Base-by-base conservation (phyloP, 2,329 filamentous ascomycete species). In the Fusarium pilosicola region DNA sequence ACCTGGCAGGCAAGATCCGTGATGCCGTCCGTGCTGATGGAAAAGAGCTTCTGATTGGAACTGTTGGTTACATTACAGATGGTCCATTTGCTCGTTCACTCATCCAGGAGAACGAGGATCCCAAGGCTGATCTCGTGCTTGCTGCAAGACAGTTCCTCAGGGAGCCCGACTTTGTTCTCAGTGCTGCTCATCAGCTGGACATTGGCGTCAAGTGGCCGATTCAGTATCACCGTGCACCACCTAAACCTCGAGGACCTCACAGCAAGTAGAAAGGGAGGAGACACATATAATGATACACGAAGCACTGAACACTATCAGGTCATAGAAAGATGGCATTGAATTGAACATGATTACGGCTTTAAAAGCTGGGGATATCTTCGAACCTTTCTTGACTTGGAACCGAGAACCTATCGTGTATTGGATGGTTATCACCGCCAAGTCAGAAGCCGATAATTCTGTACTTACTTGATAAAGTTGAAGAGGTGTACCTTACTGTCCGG, bases 111-210 rank as follows among this genome's bases (percentile, higher is more conserved):
- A 83, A 80, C 22, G 64, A 69, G 30, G 65, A 84, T 11, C 78
- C 86, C 22, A 83, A 85, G 79, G 89, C 88, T 3, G 95, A 98
- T 79, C 81, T 95, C n/a, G 90, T 92, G 1, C 86, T 96, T 24
- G 86, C 92, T 3, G 95, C 89, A 0, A 87, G 94, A 63, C 92
- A 93, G 78, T 96, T 96, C 82, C 86, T 97, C 83, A 90, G 94
- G 80, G 94, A 97, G 79, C 93, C 95, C 0, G 91, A 93, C 65
- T 90, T 95, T 79, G 92, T 94, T 14, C 90, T 94, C 82, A 87
- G 88, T 39, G 91, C 89, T 71, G 95, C 94, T 0, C 88, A 93
- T 69, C 89, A 94, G 73, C 84, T 97, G 38, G 90, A 89, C 15
- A 90, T 95, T 7, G 84, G 90, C 65, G 89, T 95, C 10, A 85